These are phyloP conservation scores for Parietichytrium sp. DNA, from an alignment of 108 stramenopile species.

Conservation along the genomic window DNA sequence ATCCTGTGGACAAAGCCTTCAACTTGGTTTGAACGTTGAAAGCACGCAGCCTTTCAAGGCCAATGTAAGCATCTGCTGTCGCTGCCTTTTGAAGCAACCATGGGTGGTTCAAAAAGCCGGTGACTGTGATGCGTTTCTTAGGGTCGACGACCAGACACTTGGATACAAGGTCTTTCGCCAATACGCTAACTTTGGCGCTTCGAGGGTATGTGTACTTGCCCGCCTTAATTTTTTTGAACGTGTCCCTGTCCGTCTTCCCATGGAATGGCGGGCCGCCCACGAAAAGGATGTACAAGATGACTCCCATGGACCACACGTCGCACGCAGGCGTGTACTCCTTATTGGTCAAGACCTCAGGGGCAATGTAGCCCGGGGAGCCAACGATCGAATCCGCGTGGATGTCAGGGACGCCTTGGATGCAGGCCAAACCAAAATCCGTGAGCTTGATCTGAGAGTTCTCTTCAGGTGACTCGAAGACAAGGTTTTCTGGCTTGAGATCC, in stretches of 20 bases:
- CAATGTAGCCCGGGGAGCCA: constrained; percentile 40
- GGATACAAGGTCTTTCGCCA: constrained; percentile 58
- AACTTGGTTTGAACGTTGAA: constrained; percentile 9
- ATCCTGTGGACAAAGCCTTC: background rate
- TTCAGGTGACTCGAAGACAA: constrained; percentile 4
- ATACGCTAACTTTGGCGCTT: constrained; percentile 42
- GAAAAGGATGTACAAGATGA: constrained; percentile 46
- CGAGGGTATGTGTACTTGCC: constrained; percentile 50
- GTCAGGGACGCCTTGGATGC: background rate
- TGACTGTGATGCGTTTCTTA: constrained; percentile 52
- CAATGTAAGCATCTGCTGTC: background rate
- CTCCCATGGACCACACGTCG: constrained; percentile 40
- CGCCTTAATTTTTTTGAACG: background rate
- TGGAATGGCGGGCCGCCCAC: constrained; percentile 37
- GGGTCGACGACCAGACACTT: constrained; percentile 57
- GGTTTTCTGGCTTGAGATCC: constrained; percentile 46
- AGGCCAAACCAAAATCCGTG: constrained; percentile 38
- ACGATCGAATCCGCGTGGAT: constrained; percentile 11
- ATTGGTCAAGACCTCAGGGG: constrained; percentile 33
- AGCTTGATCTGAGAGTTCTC: constrained; percentile 36
- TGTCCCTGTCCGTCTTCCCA: background rate
- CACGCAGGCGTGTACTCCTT: constrained; percentile 16
- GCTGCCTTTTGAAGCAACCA: constrained; percentile 37
- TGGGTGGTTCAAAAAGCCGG: constrained; percentile 51
- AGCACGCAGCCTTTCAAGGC: background rate